Evolutionary conservation across 495 filamentous ascomycete genomes (phyloP).

Genomic region (Hyaloscypha variabilis): DNA sequence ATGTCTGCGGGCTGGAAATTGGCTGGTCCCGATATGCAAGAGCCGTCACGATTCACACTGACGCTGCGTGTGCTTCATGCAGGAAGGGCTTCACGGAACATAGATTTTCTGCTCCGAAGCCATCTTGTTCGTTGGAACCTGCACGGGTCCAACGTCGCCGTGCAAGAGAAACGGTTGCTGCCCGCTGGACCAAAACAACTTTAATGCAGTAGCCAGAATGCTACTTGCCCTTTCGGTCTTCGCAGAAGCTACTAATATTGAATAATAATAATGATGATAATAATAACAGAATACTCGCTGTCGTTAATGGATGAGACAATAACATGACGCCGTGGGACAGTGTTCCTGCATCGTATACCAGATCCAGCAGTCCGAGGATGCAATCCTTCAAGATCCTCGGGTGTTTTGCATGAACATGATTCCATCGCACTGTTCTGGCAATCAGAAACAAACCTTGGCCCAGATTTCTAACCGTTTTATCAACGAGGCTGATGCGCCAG

Average conservation of each 20-base stretch:
- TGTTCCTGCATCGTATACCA: not conserved
- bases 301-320: not conserved
- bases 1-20: not conserved
- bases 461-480: not conserved
- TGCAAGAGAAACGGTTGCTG: not conserved
- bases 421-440: not conserved
- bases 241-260: not conserved
- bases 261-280: not conserved
- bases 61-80: constrained; percentile 1
- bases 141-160: not conserved
- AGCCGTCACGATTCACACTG: not conserved
- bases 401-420: not conserved
- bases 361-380: not conserved
- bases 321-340: not conserved
- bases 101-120: not conserved
- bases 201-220: not conserved
- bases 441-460: no score
- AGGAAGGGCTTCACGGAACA: not conserved
- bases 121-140: not conserved
- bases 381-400: not conserved
- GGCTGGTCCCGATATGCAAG: not conserved
- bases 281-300: not conserved
- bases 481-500: not conserved
- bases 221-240: not conserved
- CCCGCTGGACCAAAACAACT: not conserved